Evolutionary conservation across 768 basidiomycete genomes (phyloP).

Genomic region (Dendrothele bispora): DNA sequence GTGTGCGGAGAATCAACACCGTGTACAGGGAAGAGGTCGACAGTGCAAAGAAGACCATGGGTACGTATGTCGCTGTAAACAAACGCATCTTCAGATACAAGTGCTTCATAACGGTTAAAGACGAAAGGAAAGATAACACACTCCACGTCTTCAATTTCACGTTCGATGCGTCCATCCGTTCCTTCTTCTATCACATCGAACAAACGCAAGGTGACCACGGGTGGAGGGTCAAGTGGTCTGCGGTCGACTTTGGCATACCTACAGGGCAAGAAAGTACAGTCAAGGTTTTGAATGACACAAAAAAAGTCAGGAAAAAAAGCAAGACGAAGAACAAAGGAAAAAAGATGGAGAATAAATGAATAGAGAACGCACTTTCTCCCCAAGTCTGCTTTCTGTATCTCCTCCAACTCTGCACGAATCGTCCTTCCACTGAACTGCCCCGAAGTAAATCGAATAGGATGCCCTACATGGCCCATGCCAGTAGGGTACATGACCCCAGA

Average conservation of each 20-base stretch:
- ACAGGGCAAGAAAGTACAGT: no score
- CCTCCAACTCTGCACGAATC: slow-evolving; percentile 53
- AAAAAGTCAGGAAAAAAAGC: slow-evolving; percentile 15
- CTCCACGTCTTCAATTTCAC: slow-evolving; percentile 38
- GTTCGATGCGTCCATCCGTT: slow-evolving; percentile 32
- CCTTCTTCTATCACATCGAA: slow-evolving; percentile 46
- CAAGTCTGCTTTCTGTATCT: slow-evolving; percentile 64
- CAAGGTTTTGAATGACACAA: no score
- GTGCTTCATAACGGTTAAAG: not conserved
- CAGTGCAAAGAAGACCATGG: slow-evolving; percentile 74
- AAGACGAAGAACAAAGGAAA: not conserved
- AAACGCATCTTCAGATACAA: no score
- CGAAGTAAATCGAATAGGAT: slow-evolving; percentile 52
- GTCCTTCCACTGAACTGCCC: slow-evolving; percentile 65
- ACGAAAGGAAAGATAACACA: not conserved
- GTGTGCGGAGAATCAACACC: slow-evolving; percentile 12
- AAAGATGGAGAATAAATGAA: not conserved
- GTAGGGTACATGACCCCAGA: not conserved
- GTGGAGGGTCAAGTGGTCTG: slow-evolving; percentile 66
- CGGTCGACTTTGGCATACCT: slow-evolving; percentile 65
- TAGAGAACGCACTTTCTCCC: slow-evolving; percentile 56
- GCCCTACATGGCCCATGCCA: slow-evolving; percentile 34
- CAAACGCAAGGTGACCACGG: slow-evolving; percentile 54
- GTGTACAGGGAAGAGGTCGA: slow-evolving; percentile 71
- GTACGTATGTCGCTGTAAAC: slow-evolving; percentile 53